phyloP scores from a whole-genome alignment of 2,329 filamentous ascomycete genomes.

The Blumeria hordei region DNA sequence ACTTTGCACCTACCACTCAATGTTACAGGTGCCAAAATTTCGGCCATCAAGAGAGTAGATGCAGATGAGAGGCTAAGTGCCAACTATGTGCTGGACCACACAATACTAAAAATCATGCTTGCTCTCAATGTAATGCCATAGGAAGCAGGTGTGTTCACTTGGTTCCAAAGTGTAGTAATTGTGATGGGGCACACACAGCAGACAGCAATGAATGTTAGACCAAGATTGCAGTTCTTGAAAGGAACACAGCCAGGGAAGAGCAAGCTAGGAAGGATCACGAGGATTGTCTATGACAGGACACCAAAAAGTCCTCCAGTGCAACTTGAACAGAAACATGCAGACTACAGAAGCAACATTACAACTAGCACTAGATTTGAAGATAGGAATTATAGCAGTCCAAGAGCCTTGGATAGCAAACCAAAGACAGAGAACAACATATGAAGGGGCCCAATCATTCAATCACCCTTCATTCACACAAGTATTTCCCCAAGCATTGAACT shows the following conservation, averaged over 20 bases:
- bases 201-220: background rate
- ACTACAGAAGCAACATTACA: background rate
- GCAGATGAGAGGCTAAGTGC: background rate
- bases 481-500: background rate
- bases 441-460: background rate
- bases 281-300: background rate
- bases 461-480: background rate
- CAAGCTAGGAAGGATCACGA: background rate
- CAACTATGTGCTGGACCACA: background rate
- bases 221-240: background rate
- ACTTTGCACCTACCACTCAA: background rate
- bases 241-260: background rate
- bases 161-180: background rate
- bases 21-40: background rate
- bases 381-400: background rate
- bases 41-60: too few relatives aligned
- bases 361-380: background rate
- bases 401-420: background rate
- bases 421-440: background rate
- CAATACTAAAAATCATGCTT: background rate
- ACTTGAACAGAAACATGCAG: background rate
- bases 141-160: background rate
- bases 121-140: background rate
- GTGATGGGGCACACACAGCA: background rate
- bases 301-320: background rate